Evolutionary conservation across 108 stramenopile species (phyloP).

Genomic region (Fragilaria crotonensis): DNA sequence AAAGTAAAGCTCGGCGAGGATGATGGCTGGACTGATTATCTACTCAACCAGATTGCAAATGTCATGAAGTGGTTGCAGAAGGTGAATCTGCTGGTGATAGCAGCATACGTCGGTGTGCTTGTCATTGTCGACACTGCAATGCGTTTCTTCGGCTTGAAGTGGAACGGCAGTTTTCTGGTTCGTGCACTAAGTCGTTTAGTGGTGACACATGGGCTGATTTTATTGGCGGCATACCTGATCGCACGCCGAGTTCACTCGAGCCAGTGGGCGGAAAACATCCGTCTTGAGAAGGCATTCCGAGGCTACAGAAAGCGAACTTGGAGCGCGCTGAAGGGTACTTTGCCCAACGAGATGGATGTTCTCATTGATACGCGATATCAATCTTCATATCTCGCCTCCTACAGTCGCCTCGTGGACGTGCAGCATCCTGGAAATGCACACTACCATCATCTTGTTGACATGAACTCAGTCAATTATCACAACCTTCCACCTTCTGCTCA

Average conservation of each 20-base stretch:
- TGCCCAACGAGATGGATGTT: conserved; percentile 29
- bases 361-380: conserved; percentile 19
- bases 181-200: conserved; percentile 10
- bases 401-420: conserved; percentile 22
- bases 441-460: background rate
- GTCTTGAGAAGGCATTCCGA: conserved; percentile 15
- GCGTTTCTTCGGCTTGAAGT: background rate
- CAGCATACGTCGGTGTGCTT: background rate
- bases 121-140: background rate
- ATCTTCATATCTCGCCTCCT: conserved; percentile 31
- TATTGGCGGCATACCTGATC: conserved; percentile 7
- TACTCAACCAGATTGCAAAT: conserved; percentile 13
- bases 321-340: conserved; percentile 1
- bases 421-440: conserved; percentile 40
- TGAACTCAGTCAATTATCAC: conserved; percentile 7
- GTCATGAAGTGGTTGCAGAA: conserved; percentile 10
- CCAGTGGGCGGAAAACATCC: conserved; percentile 39
- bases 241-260: conserved; percentile 15
- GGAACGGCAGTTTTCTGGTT: background rate
- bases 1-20: conserved; percentile 20
- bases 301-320: background rate
- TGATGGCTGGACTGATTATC: conserved; percentile 19
- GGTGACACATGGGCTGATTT: conserved; percentile 13
- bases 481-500: conserved; percentile 10
- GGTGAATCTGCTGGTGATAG: conserved; percentile 10